Evolutionary conservation across 1,284 basidiomycete genomes (phyloP), one percentile per base, ranked within the genome.

Genomic region (Leccinum subrobustum): DNA sequence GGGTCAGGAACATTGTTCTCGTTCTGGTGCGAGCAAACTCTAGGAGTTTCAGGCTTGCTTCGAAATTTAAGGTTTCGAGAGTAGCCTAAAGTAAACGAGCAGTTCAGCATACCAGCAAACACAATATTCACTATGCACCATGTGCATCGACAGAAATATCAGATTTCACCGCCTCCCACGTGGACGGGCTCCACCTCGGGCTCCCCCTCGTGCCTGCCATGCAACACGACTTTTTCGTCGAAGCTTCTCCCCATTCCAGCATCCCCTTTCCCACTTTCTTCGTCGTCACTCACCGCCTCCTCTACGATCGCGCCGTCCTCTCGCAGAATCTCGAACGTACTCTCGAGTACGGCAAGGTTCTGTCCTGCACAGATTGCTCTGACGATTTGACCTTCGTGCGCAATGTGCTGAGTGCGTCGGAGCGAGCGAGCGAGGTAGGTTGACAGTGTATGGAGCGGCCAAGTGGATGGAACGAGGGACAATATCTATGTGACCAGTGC

Each of bases 341-440:
- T 56, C 54, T 66, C 64, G 31, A 65, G 60, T 7, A 68, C 82
- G 63, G 83, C 83, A 25, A 91, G 79, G 68, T 93, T 93, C 70
- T 92, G 86, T 5, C 85, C 88, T 12, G 82, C 78, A 64, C 83
- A 83, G 60, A 93, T 79, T 16, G 84, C 83, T 71, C 90, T 93
- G 59, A 92, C 72, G 58, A 93, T 87, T 67, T 85, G 81, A 5
- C 83, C 83, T 70, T 94, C 90, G 53, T 89, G 85, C 23, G 77
- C 75, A 12, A 80, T 76, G 69, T 96, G 93, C n/a, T 92, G 75
- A 3, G 87, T 84, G 54, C 89, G 81, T 16, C 93, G 83, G 63
- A 95, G 82, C 0, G 92, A 89, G 3, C 93, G 86, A 11, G 85
- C 76, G 56, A 96, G 80, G 79, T 95, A 95, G 0, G 88, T 85